Conservation (phyloP, 306 rosid genomes). For the Rosa lucieae region DNA sequence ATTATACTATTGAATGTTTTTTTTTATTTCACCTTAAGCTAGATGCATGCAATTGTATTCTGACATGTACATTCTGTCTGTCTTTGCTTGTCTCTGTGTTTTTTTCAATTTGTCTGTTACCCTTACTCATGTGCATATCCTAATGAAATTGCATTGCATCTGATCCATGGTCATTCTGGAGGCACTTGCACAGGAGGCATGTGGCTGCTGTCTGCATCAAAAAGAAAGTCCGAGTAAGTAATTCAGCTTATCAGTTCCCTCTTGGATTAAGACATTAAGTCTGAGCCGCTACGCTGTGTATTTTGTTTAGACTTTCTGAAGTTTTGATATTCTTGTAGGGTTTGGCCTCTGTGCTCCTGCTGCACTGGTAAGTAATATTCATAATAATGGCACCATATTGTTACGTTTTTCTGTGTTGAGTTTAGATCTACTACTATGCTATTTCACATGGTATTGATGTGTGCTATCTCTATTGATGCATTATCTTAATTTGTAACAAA, state of each 20-base stretch:
- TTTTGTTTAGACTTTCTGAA: neutral
- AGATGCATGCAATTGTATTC: neutral
- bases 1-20: neutral
- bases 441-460: neutral
- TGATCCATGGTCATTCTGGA: constrained; percentile 76
- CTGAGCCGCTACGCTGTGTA: neutral
- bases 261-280: neutral
- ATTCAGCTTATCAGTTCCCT: constrained; percentile 9
- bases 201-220: constrained; percentile 44
- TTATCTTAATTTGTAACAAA: neutral
- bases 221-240: constrained; percentile 52
- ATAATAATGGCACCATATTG: neutral
- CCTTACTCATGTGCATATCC: constrained; percentile 38
- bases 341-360: constrained; percentile 25
- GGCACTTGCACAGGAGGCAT: constrained; percentile 65
- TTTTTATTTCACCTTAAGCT: neutral
- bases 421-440: neutral
- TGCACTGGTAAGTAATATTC: constrained; percentile 38
- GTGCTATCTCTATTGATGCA: neutral
- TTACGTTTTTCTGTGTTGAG: neutral
- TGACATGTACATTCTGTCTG: neutral
- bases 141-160: constrained; percentile 74
- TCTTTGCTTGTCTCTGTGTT: neutral
- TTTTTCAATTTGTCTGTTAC: constrained; percentile 13
- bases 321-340: constrained; percentile 26